Percentiles rank a stretch among this genome's conserved stretches.
These are phyloP conservation scores for Canariomyces notabilis DNA, from an alignment of 2,329 filamentous ascomycete species.

Conservation along the genomic window DNA sequence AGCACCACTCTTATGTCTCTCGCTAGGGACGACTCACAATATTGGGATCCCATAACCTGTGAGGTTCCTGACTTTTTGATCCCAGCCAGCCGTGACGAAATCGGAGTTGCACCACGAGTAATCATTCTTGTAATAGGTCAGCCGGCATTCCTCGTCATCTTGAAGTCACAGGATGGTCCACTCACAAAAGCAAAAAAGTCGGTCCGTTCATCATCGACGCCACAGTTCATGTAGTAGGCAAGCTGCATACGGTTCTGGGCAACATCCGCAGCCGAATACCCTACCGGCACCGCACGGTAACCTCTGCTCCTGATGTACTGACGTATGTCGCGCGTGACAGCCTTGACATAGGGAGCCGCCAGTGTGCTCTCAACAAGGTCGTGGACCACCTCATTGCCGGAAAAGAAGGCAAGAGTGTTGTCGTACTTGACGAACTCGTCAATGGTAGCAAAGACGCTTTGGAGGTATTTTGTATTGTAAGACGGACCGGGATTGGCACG, in stretches of 20 bases:
- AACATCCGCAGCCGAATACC: conserved; percentile 76
- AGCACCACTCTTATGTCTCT: not conserved
- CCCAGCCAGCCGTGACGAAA: conserved; percentile 71
- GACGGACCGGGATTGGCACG: conserved; percentile 65
- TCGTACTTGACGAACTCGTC: conserved; percentile 76
- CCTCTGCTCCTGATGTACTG: conserved; percentile 60
- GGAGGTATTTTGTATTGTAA: conserved; percentile 84
- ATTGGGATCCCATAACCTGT: conserved; percentile 81
- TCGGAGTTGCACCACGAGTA: conserved; percentile 79
- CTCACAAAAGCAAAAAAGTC: conserved; percentile 76
- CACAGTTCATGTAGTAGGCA: conserved; percentile 91
- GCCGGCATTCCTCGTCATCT: not conserved
- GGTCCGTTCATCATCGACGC: conserved; percentile 72
- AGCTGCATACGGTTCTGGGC: conserved; percentile 80
- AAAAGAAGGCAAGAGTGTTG: conserved; percentile 86
- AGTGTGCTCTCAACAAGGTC: conserved; percentile 57
- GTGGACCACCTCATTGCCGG: conserved; percentile 77
- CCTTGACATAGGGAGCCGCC: conserved; percentile 70
- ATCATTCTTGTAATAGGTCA: conserved; percentile 53
- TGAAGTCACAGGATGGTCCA: not conserved
- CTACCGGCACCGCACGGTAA: conserved; percentile 65
- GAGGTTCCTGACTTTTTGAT: conserved; percentile 83
- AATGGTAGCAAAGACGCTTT: conserved; percentile 79
- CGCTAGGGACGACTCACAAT: conserved; percentile 46
- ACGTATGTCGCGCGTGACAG: conserved; percentile 71